Conservation (phyloP, 805 yeast species). For the Cyberlindnera japonica region DNA sequence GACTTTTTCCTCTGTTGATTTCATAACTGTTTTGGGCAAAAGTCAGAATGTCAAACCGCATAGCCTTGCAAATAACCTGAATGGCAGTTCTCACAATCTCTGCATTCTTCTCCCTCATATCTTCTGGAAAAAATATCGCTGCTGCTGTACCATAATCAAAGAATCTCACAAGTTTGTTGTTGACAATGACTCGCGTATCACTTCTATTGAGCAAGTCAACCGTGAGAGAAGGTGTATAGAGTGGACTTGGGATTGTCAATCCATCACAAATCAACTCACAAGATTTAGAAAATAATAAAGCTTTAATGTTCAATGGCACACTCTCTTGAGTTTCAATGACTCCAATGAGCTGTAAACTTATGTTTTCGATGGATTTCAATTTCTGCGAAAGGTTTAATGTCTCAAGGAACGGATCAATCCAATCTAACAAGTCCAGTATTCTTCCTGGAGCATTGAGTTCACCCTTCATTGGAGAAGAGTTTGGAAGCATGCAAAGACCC, state of each 20-base stretch:
- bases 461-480: constrained; percentile 26
- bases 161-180: constrained; percentile 34
- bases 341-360: constrained; percentile 46
- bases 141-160: constrained; percentile 28
- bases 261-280: constrained; percentile 14
- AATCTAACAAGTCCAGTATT: constrained; percentile 45
- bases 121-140: constrained; percentile 30
- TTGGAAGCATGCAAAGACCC: constrained; percentile 31
- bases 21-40: constrained; percentile 39
- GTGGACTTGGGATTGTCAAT: constrained; percentile 15
- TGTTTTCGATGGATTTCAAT: constrained; percentile 49
- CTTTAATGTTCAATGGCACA: constrained; percentile 33
- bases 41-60: constrained; percentile 45
- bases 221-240: constrained; percentile 29
- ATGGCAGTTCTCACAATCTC: constrained; percentile 34
- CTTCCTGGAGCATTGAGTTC: constrained; percentile 32
- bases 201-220: constrained; percentile 41
- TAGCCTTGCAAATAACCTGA: constrained; percentile 37
- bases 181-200: constrained; percentile 45
- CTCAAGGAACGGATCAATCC: constrained; percentile 48
- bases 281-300: constrained; percentile 32
- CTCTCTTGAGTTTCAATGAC: constrained; percentile 33
- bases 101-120: constrained; percentile 26
- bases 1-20: constrained; percentile 30
- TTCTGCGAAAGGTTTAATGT: constrained; percentile 46